Percentiles rank a stretch among this genome's conserved stretches.
Conservation (phyloP, 1,284 basidiomycete genomes). For the Sanguinoderma infundibulare region DNA sequence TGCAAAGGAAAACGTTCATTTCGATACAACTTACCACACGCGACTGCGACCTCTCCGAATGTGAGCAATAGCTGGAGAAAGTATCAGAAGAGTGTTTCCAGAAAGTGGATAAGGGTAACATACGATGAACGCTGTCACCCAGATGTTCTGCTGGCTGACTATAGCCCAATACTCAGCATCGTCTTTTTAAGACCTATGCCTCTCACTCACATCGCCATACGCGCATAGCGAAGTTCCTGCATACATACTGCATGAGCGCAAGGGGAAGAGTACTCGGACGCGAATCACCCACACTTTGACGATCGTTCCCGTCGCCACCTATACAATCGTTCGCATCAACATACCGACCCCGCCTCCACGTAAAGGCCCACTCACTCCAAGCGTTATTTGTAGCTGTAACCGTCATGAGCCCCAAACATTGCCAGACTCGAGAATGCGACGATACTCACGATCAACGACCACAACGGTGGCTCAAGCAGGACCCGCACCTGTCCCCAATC, state of each 20-base stretch:
- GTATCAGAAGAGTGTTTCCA: neutral
- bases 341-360: neutral
- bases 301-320: conserved; percentile 62
- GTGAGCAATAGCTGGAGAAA: conserved; percentile 46
- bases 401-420: neutral
- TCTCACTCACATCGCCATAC: conserved; percentile 68
- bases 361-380: conserved; percentile 51
- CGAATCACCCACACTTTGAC: conserved; percentile 60
- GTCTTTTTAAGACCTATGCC: neutral
- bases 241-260: neutral
- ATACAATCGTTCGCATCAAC: conserved; percentile 2
- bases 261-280: neutral
- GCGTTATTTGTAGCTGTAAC: conserved; percentile 56
- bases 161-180: neutral
- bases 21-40: conserved; percentile 18
- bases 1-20: neutral
- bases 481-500: conserved; percentile 49
- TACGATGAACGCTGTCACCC: conserved; percentile 59
- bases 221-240: conserved; percentile 63
- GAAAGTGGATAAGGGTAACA: conserved; percentile 31
- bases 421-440: neutral
- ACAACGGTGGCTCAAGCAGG: conserved; percentile 49
- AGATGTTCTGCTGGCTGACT: conserved; percentile 67
- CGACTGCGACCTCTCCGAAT: conserved; percentile 42
- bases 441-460: conserved; percentile 58